Conservation (phyloP, 768 basidiomycete species). For the Trametopsis cervina region DNA sequence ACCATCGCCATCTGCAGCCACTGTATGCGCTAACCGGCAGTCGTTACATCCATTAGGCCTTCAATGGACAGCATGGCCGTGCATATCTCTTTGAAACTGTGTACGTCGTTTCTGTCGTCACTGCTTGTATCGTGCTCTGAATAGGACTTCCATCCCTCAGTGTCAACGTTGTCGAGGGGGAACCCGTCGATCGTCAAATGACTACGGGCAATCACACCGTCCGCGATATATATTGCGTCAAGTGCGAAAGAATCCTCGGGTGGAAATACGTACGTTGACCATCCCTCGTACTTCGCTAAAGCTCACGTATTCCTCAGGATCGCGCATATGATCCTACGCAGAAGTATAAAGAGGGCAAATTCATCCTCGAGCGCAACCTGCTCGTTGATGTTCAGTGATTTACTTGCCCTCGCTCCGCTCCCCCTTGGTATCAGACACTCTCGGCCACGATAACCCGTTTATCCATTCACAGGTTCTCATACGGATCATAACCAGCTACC, state of each 20-base stretch:
- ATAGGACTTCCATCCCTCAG: slow-evolving; percentile 36
- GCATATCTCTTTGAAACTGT: slow-evolving; percentile 93
- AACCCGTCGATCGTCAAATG: slow-evolving; percentile 90
- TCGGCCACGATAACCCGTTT: background rate
- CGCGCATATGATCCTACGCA: slow-evolving; percentile 84
- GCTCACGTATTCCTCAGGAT: slow-evolving; percentile 47
- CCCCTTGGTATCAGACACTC: background rate
- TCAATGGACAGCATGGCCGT: slow-evolving; percentile 94
- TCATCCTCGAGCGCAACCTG: slow-evolving; percentile 91
- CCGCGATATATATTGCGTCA: slow-evolving; percentile 90
- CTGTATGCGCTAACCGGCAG: slow-evolving; percentile 4
- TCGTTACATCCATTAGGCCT: slow-evolving; percentile 51
- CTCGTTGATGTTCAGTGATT: slow-evolving; percentile 77
- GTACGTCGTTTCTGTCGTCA: slow-evolving; percentile 42
- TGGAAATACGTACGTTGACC: slow-evolving; percentile 87
- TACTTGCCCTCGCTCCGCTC: slow-evolving; percentile 4
- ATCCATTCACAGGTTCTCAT: background rate
- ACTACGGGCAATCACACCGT: slow-evolving; percentile 96
- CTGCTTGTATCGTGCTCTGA: slow-evolving; percentile 8
- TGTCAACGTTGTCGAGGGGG: slow-evolving; percentile 88
- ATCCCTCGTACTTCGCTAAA: background rate
- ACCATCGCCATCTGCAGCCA: background rate
- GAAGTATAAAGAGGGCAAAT: slow-evolving; percentile 98
- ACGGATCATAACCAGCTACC: background rate
- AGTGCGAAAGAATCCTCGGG: slow-evolving; percentile 80